Percentiles rank a stretch among this genome's conserved stretches.
Evolutionary conservation across 371 early-diverging fungal species (phyloP).

Genomic region (Circinella umbellata): DNA sequence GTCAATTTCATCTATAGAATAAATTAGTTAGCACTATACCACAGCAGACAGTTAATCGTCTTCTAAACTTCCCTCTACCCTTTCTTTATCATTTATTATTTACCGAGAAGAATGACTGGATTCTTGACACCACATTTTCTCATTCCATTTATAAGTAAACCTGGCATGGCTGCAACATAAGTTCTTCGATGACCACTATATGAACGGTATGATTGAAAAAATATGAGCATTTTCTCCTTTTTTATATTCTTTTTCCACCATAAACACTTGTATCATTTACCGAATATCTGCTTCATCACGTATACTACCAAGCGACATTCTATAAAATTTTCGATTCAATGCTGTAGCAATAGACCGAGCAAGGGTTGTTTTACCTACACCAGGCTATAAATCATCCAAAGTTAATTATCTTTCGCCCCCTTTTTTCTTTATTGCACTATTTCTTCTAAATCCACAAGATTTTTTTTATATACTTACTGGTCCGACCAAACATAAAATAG

Average conservation of each 20-base stretch:
- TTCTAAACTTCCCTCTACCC: too few relatives aligned
- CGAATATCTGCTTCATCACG: conserved; percentile 90
- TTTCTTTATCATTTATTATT: too few relatives aligned
- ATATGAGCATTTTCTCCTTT: too few relatives aligned
- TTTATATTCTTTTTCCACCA: too few relatives aligned
- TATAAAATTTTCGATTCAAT: conserved; percentile 78
- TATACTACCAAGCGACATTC: conserved; percentile 87
- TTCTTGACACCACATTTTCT: conserved; percentile 77
- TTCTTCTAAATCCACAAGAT: background rate
- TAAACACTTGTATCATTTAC: conserved; percentile 15
- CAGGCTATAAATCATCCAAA: conserved; percentile 45
- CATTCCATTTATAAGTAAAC: conserved; percentile 79
- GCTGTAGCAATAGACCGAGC: conserved; percentile 81
- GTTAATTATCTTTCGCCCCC: background rate
- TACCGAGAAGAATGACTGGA: conserved; percentile 79
- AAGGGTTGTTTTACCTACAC: conserved; percentile 85
- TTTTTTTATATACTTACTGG: conserved; percentile 35
- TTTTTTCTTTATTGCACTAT: too few relatives aligned
- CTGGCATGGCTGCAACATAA: conserved; percentile 90
- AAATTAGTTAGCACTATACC: too few relatives aligned
- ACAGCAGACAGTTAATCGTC: too few relatives aligned
- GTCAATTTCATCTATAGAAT: conserved; percentile 79
- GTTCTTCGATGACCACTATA: conserved; percentile 83
- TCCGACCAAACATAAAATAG: conserved; percentile 83
- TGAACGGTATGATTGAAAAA: background rate